Conservation (phyloP, 768 basidiomycete species). For the Suillus cothurnatus region DNA sequence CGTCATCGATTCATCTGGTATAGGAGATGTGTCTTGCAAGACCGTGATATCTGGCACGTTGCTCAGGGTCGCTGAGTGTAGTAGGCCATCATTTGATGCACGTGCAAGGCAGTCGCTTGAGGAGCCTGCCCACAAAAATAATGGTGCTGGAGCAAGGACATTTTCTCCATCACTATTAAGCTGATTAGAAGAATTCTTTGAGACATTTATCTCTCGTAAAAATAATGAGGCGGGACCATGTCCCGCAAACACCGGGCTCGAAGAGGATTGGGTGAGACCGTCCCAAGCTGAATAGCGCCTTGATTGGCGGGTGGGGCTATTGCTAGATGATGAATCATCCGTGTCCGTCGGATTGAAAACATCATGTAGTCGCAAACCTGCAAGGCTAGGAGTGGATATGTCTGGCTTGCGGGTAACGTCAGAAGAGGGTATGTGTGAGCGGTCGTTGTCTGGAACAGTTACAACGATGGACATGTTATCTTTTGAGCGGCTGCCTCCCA, state of each 20-base stretch:
- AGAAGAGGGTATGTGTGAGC: constrained; percentile 35
- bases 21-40: background rate
- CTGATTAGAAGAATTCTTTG: background rate
- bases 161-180: constrained; percentile 8
- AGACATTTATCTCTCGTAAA: constrained; percentile 15
- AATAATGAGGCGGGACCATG: constrained; percentile 15
- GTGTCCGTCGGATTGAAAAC: constrained; percentile 29
- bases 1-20: background rate
- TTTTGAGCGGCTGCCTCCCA: constrained; percentile 29
- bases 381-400: constrained; percentile 18
- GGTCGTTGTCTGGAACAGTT: constrained; percentile 26
- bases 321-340: constrained; percentile 33
- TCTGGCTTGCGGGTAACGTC: constrained; percentile 33
- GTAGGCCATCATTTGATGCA: background rate
- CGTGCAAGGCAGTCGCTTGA: constrained; percentile 15
- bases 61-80: background rate
- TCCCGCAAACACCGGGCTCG: constrained; percentile 16
- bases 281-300: constrained; percentile 29
- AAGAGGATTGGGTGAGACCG: constrained; percentile 9
- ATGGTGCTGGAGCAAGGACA: constrained; percentile 17
- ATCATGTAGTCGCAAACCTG: constrained; percentile 26
- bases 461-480: constrained; percentile 28
- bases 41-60: background rate
- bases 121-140: constrained; percentile 16
- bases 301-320: constrained; percentile 20